Evolutionary conservation across 2,329 filamentous ascomycete species (phyloP).

Genomic region (Endocalyx cinctus): DNA sequence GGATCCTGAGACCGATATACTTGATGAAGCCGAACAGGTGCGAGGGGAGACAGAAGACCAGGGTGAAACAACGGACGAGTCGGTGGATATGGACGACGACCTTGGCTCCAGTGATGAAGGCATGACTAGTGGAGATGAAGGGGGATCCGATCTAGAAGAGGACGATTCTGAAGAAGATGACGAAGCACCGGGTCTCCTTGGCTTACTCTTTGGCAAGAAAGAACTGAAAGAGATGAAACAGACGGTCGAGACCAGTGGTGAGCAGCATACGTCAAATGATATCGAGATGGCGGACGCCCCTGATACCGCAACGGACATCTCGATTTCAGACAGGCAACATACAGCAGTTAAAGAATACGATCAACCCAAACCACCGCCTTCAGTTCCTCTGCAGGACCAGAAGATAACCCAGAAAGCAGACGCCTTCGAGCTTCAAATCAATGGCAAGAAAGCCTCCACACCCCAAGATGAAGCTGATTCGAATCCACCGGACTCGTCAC

Average conservation of each 20-base stretch:
- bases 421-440: too few species aligned
- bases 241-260: conserved; percentile 33
- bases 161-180: conserved; percentile 35
- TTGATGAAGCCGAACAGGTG: conserved; percentile 14
- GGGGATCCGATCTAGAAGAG: conserved; percentile 25
- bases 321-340: conserved; percentile 15
- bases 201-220: conserved; percentile 55
- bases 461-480: conserved; percentile 2
- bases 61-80: conserved; percentile 58
- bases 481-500: not conserved
- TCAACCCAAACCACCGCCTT: not conserved
- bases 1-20: conserved; percentile 9
- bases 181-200: conserved; percentile 44
- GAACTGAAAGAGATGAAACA: conserved; percentile 52
- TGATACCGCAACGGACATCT: conserved; percentile 4
- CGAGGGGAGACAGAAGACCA: conserved; percentile 20
- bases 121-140: conserved; percentile 40
- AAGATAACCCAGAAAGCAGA: not conserved
- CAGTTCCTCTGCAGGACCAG: not conserved
- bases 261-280: conserved; percentile 23
- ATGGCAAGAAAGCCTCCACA: too few species aligned
- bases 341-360: conserved; percentile 1
- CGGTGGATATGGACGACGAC: conserved; percentile 65
- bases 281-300: conserved; percentile 30
- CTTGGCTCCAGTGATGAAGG: conserved; percentile 51